Evolutionary conservation across 345 rosid genomes (phyloP).

Genomic region (Chamaenerion angustifolium): DNA sequence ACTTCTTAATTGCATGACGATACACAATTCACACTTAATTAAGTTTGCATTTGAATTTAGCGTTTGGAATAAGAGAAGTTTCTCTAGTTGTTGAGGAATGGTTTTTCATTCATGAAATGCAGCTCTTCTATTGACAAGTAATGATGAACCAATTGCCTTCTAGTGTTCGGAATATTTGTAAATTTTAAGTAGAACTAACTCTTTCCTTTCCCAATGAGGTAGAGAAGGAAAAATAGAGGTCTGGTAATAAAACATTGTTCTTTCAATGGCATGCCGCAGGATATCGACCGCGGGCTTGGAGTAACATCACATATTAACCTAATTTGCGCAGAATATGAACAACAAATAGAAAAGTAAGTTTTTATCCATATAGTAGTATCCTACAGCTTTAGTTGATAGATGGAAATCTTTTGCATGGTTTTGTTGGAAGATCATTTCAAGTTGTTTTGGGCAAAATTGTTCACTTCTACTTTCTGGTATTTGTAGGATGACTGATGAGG

Average conservation of each 20-base stretch:
- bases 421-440: not conserved
- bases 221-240: not conserved
- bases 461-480: slow-evolving; percentile 5
- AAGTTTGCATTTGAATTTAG: too few relatives aligned
- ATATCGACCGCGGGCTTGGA: slow-evolving; percentile 36
- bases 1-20: too few relatives aligned
- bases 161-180: not conserved
- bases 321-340: slow-evolving; percentile 55
- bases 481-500: slow-evolving; percentile 57
- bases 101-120: too few relatives aligned
- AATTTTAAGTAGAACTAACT: not conserved
- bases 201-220: not conserved
- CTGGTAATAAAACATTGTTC: slow-evolving; percentile 1
- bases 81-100: too few relatives aligned
- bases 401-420: too few relatives aligned
- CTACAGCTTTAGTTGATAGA: not conserved
- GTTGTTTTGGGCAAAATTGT: slow-evolving; percentile 2
- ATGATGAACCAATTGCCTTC: not conserved
- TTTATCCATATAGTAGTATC: not conserved
- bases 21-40: too few relatives aligned
- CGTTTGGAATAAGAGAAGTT: too few relatives aligned
- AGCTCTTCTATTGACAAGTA: too few relatives aligned
- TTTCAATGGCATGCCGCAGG: slow-evolving; percentile 24
- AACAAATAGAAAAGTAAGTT: slow-evolving; percentile 72
- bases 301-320: slow-evolving; percentile 34